Conservation (phyloP, 116 monocot genomes). For the Cymodocea nodosa region DNA sequence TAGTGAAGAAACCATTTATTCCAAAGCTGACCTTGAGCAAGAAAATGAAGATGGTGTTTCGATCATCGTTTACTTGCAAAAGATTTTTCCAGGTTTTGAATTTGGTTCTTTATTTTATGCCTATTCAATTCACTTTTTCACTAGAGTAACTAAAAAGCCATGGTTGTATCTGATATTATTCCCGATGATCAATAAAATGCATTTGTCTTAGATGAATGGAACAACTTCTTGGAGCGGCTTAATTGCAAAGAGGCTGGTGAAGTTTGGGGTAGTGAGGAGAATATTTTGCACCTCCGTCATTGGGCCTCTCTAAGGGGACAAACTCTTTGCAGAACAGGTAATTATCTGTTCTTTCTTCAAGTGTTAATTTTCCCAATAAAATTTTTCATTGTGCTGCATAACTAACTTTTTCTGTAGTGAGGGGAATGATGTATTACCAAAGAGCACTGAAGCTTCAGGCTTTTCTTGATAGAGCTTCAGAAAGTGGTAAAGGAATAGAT, state of each 20-base stretch:
- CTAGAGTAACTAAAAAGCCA: not conserved
- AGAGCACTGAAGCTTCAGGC: constrained; percentile 94
- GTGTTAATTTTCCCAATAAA: not conserved
- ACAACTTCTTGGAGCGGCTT: constrained; percentile 94
- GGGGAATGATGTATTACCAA: constrained; percentile 99
- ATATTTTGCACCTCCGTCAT: constrained; percentile 95
- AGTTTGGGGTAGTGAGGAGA: constrained; percentile 88
- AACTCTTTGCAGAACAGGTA: constrained; percentile 94
- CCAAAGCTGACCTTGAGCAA: constrained; percentile 78
- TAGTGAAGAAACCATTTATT: constrained; percentile 88
- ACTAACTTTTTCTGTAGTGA: constrained; percentile 39
- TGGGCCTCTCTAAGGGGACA: constrained; percentile 98
- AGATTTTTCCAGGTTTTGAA: constrained; percentile 82
- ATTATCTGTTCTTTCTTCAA: not conserved
- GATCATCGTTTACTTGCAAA: constrained; percentile 89
- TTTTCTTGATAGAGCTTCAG: constrained; percentile 98
- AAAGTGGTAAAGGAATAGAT: constrained; percentile 34
- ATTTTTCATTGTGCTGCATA: not conserved
- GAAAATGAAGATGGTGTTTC: constrained; percentile 99
- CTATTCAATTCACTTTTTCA: constrained; percentile 2
- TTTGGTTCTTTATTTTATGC: constrained; percentile 4
- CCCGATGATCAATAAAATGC: not conserved
- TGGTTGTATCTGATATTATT: not conserved
- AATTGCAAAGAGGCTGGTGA: constrained; percentile 78
- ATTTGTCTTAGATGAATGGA: constrained; percentile 84